phyloP scores from a whole-genome alignment of 306 rosid genomes.

The Prunus campanulata region DNA sequence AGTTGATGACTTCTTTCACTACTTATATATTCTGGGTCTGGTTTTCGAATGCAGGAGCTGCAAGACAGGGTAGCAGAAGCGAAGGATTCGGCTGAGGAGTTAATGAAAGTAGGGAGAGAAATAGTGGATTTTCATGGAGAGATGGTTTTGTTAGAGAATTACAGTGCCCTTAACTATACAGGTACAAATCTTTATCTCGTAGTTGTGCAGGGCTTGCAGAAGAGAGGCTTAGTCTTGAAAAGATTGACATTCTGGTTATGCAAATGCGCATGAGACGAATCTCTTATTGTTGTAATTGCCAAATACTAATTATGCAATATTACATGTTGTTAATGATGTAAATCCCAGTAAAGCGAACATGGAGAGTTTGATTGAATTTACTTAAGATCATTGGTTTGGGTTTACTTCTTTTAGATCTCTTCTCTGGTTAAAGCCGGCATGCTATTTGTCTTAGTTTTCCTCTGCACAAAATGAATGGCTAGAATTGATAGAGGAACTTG shows the following conservation, averaged over 20 bases:
- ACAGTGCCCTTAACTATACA: constrained; percentile 81
- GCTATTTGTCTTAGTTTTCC: neutral
- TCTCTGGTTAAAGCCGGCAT: neutral
- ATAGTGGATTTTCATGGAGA: constrained; percentile 92
- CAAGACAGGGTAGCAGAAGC: constrained; percentile 57
- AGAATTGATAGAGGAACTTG: neutral
- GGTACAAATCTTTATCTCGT: constrained; percentile 39
- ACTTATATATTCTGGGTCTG: neutral
- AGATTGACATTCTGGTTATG: neutral
- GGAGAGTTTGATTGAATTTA: neutral
- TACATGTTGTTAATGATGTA: neutral
- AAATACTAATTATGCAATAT: neutral
- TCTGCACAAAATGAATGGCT: neutral
- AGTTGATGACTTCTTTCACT: neutral
- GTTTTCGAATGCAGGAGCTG: constrained; percentile 52
- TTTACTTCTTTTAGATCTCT: neutral
- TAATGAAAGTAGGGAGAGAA: constrained; percentile 62
- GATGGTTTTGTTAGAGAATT: constrained; percentile 87
- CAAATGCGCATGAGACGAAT: neutral
- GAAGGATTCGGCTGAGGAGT: constrained; percentile 54
- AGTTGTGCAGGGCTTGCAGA: constrained; percentile 24
- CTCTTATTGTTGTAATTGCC: neutral
- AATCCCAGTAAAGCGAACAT: neutral
- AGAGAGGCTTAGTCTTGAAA: neutral
- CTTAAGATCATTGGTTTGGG: neutral